Conservation (phyloP, 1,284 basidiomycete genomes). For the Anthracocystis walkeri region DNA sequence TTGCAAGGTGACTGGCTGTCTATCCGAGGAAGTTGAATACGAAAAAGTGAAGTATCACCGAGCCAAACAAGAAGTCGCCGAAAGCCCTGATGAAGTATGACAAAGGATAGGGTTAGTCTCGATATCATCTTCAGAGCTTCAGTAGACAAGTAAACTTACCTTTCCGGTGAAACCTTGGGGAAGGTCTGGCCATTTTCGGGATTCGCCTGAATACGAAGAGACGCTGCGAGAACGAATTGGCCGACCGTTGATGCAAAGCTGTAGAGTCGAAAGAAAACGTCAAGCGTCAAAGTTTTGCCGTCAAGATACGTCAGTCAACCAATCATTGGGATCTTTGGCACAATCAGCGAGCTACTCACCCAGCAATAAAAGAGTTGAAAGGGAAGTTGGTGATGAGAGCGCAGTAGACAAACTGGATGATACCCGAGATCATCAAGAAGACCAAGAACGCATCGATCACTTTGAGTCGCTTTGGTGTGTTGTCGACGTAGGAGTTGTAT, state of each 20-base stretch:
- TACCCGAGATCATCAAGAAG: slow-evolving; percentile 90
- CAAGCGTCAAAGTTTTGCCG: background rate
- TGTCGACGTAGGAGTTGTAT: slow-evolving; percentile 81
- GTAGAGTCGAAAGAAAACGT: background rate
- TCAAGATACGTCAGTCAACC: no score
- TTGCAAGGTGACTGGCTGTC: background rate
- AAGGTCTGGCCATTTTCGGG: slow-evolving; percentile 77
- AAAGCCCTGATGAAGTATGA: slow-evolving; percentile 73
- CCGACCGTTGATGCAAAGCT: slow-evolving; percentile 94
- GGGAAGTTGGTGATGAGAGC: slow-evolving; percentile 91
- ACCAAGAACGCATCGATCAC: slow-evolving; percentile 92
- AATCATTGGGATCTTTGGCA: no score
- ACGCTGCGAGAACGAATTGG: slow-evolving; percentile 94
- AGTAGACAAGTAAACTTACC: slow-evolving; percentile 74
- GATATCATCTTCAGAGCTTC: no score
- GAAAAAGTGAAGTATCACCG: slow-evolving; percentile 95
- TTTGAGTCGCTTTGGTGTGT: slow-evolving; percentile 86
- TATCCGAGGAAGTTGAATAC: slow-evolving; percentile 94
- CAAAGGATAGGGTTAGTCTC: slow-evolving; percentile 7
- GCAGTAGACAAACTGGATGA: slow-evolving; percentile 92
- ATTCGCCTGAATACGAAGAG: slow-evolving; percentile 90
- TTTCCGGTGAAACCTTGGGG: slow-evolving; percentile 83
- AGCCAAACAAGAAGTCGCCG: slow-evolving; percentile 93
- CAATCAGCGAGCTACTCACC: slow-evolving; percentile 74
- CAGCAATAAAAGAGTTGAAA: slow-evolving; percentile 95